phyloP scores from a whole-genome alignment of 768 basidiomycete genomes.

The Dentipellis sp. region DNA sequence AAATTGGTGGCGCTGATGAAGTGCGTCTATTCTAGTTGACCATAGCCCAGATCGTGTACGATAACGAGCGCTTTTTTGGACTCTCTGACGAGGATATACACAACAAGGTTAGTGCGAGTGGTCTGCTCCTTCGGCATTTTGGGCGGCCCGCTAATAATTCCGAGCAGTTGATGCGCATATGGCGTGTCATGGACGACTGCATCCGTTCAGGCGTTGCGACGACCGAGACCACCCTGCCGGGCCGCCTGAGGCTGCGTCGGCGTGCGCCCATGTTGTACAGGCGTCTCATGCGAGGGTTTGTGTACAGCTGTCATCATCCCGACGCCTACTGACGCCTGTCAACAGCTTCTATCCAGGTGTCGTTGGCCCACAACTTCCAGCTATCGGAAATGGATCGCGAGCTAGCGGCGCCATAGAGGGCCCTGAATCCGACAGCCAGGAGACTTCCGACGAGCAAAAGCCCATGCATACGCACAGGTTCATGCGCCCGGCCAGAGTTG shows the following conservation, averaged over 20 bases:
- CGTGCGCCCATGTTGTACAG: conserved; percentile 86
- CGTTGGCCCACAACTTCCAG: conserved; percentile 24
- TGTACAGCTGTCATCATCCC: background rate
- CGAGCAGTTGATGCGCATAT: conserved; percentile 58
- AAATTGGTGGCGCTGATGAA: background rate
- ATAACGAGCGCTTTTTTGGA: conserved; percentile 82
- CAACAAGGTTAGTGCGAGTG: conserved; percentile 40
- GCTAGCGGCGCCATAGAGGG: conserved; percentile 14
- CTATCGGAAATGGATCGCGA: conserved; percentile 24
- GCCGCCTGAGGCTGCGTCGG: conserved; percentile 69
- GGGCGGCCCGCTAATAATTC: conserved; percentile 1
- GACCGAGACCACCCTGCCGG: conserved; percentile 72
- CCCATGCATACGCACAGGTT: background rate
- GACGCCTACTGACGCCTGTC: background rate
- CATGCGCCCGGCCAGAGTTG: conserved; percentile 35
- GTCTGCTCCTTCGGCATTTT: background rate
- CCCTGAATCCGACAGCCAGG: conserved; percentile 12
- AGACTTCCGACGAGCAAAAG: background rate
- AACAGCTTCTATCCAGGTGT: conserved; percentile 45
- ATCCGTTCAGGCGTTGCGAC: conserved; percentile 81
- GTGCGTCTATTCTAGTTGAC: conserved; percentile 52
- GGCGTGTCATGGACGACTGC: conserved; percentile 90
- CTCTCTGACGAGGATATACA: conserved; percentile 68
- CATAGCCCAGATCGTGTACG: conserved; percentile 88
- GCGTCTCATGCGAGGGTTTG: conserved; percentile 82